A percentile compares a stretch with the other conserved stretches of the same genome.
Evolutionary conservation across 148 eudicot species (phyloP).

Genomic region (Silene uniflora): DNA sequence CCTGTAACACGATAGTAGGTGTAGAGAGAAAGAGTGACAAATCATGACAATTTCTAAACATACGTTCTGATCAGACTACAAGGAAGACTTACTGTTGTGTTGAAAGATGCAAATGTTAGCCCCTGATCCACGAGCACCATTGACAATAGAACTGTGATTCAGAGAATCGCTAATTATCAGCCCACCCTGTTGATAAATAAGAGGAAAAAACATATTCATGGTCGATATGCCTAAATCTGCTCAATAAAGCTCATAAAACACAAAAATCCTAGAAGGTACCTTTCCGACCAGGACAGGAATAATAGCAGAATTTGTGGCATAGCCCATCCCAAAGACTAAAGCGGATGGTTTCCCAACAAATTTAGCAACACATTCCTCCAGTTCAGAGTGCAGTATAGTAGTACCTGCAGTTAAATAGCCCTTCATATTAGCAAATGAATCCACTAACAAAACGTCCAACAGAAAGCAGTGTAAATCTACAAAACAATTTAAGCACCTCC

Average conservation of each 20-base stretch:
- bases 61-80: not conserved
- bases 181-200: slow-evolving; percentile 64
- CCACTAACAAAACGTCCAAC: not conserved
- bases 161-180: slow-evolving; percentile 90
- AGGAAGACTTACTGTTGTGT: slow-evolving; percentile 71
- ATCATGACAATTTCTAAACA: not conserved
- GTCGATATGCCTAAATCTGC: not conserved
- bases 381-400: slow-evolving; percentile 59
- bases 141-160: slow-evolving; percentile 93
- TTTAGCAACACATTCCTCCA: slow-evolving; percentile 81
- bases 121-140: slow-evolving; percentile 98
- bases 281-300: slow-evolving; percentile 87
- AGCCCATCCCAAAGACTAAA: slow-evolving; percentile 90
- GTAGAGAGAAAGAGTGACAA: not conserved
- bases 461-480: not conserved
- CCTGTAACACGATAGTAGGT: not conserved
- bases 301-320: slow-evolving; percentile 87
- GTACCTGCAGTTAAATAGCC: slow-evolving; percentile 55
- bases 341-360: slow-evolving; percentile 92
- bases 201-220: not conserved
- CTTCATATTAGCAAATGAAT: not conserved
- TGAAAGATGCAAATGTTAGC: slow-evolving; percentile 81
- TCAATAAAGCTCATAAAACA: not conserved
- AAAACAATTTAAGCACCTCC: slow-evolving; percentile 54
- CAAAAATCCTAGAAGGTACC: slow-evolving; percentile 31